Evolutionary conservation across 2,329 filamentous ascomycete species (phyloP), one percentile per base, ranked within the genome.

Genomic region (Curvularia hawaiiensis): DNA sequence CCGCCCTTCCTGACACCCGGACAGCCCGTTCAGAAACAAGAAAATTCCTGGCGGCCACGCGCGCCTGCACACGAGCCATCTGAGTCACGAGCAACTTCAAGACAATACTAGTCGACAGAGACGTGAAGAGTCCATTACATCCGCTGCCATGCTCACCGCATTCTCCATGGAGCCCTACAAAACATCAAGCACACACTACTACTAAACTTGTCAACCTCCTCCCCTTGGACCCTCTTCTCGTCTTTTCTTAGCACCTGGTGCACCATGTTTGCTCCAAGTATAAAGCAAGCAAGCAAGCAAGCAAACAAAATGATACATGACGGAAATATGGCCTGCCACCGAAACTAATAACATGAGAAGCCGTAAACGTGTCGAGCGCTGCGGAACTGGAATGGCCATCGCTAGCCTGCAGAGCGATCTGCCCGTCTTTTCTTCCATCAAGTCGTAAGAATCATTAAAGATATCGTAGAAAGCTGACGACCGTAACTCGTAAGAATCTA

Each of bases 361-460:
- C 48, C 54, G 55, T 54, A 68, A 73, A 69, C 60, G 65, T 70
- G 70, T 66, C 62, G 62, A 70, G 62, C 28, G 41, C 56, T 69
- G 70, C 69, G 68, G 77, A 78, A 75, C 75, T 77, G 66, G 75
- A 77, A 61, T 75, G 75, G 77, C 78, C 79, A 78, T 81, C 74
- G 79, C 79, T 80, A 78, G 78, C 78, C 74, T 71, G 73, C 74
- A 76, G 73, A 70, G 66, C 68, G 68, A 73, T 67, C 75, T 76
- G 73, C 75, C 77, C 78, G 79, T 79, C 75, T 81, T 75, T 75
- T 78, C 79, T 81, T 79, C 77, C 79, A 69, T 80, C 75, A 77
- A 72, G 75, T 82, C 80, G 76, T 84, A 75, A 80, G 79, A 77
- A 75, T 84, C 79, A 78, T 83, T 78, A 82, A 75, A 68, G 69